A percentile compares a stretch with the other conserved stretches of the same genome.
These are phyloP conservation scores for Amniculicola lignicola DNA, from an alignment of 495 filamentous ascomycete species.

Conservation along the genomic window DNA sequence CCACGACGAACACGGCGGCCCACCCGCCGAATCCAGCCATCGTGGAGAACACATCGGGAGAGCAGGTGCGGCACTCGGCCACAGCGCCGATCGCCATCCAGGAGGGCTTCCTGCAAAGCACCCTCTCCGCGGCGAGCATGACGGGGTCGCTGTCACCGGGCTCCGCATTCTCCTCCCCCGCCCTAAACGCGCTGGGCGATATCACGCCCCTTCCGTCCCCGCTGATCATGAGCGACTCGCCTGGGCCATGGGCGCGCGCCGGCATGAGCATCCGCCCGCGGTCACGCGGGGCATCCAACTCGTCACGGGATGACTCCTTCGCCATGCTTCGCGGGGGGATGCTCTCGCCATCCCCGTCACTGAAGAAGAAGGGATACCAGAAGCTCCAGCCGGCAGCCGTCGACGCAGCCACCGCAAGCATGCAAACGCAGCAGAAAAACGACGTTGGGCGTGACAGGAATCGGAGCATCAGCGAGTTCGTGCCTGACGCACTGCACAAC, in stretches of 20 bases:
- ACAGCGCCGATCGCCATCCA: constrained; percentile 33
- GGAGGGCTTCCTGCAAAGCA: constrained; percentile 27
- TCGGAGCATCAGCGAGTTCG: constrained; percentile 84
- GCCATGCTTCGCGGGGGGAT: constrained; percentile 29
- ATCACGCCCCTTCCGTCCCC: constrained; percentile 93
- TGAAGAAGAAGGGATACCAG: constrained; percentile 36
- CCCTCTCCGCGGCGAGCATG: constrained; percentile 40
- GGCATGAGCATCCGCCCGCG: constrained; percentile 40
- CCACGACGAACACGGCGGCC: background rate
- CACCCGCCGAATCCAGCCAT: constrained; percentile 12
- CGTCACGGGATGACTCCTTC: constrained; percentile 20
- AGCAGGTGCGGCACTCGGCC: constrained; percentile 20
- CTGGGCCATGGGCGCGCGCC: constrained; percentile 63
- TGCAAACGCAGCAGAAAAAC: constrained; percentile 42
- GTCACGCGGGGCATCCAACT: constrained; percentile 43
- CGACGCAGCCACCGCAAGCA: constrained; percentile 38
- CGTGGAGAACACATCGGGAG: constrained; percentile 19
- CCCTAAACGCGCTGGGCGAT: constrained; percentile 77
- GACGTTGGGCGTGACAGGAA: constrained; percentile 56
- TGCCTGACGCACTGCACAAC: constrained; percentile 64
- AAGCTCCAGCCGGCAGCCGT: constrained; percentile 33
- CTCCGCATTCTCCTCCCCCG: constrained; percentile 63
- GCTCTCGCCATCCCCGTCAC: constrained; percentile 29
- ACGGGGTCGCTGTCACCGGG: constrained; percentile 56
- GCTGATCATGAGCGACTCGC: constrained; percentile 66